Base-by-base conservation (phyloP, 2,329 filamentous ascomycete species). In the Ophiostoma ulmi region DNA sequence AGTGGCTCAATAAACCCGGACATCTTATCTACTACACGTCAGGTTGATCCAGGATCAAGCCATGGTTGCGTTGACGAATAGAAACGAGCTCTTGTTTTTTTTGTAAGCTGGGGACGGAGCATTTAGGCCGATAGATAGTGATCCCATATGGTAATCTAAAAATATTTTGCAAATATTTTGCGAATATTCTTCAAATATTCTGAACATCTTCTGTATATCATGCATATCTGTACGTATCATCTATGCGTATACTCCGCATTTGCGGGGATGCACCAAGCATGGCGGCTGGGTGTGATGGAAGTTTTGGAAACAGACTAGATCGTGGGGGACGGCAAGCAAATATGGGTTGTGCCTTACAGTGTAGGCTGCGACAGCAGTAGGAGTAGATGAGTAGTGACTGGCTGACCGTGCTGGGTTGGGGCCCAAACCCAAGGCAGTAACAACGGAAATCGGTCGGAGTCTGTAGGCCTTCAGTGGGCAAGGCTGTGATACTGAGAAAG, bases 231-330 rank as follows among this genome's bases (percentile, higher is more conserved):
- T 26, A 31, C 52, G 22, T 58, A 58, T 26, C 8, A 17, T 26
- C 52, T 26, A 11, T 17, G n/a, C n/a, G 10, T 31, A n/a, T 17
- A 58, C 10, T 58, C 52, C n/a, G 52, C 52, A 58, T 58, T 58
- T 58, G 52, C 52, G 52, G 52, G 52, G 52, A 58, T 31, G 52
- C 22, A 58, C n/a, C n/a, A 26, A 58, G 14, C n/a, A 22, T 10
- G 52, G n/a, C 52, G 52, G 11, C n/a, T n/a, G 22, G 52, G n/a
- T 58, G 52, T 58, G 52, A 58, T 58, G 52, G n/a, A n/a, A 58
- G 52, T 11, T 31, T 58, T 58, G 52, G 52, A 11, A 58, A 26
- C 52, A 58, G 52, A 58, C 52, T 58, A 58, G 22, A 26, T 58
- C 52, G 52, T 58, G 52, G 52, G 52, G 52, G 52, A 58, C 52